Evolutionary conservation across 768 basidiomycete genomes (phyloP).

Genomic region (Heimioporus sp.): DNA sequence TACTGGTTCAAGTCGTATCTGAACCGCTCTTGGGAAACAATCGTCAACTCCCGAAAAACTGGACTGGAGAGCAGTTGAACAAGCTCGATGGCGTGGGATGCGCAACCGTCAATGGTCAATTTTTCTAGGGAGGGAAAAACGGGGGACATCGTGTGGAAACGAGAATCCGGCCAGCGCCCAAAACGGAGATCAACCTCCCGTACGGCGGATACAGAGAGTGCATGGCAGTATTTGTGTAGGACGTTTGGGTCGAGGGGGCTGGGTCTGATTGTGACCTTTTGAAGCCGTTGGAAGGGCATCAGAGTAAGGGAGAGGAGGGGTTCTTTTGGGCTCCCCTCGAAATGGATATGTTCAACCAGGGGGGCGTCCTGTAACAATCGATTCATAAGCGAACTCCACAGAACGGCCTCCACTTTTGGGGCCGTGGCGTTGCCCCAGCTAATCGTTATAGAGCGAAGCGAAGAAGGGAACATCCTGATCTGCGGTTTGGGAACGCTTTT

Average conservation of each 20-base stretch:
- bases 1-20: conserved; percentile 10
- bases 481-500: conserved; percentile 7
- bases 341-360: conserved; percentile 19
- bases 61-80: conserved; percentile 18
- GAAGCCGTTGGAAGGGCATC: conserved; percentile 18
- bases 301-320: conserved; percentile 10
- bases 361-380: conserved; percentile 19
- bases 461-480: conserved; percentile 21
- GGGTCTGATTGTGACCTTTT: conserved; percentile 19
- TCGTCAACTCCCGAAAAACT: conserved; percentile 14
- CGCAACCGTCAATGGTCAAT: conserved; percentile 18
- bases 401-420: conserved; percentile 11
- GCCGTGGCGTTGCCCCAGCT: conserved; percentile 19
- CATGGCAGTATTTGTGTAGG: conserved; percentile 23
- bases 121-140: conserved; percentile 23
- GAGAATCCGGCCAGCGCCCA: conserved; percentile 21
- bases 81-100: conserved; percentile 21
- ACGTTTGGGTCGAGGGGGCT: conserved; percentile 22
- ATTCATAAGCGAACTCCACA: conserved; percentile 22
- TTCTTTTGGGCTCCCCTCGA: conserved; percentile 26
- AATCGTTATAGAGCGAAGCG: conserved; percentile 18
- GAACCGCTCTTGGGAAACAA: conserved; percentile 17
- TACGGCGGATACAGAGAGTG: conserved; percentile 17
- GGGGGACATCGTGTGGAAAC: conserved; percentile 14
- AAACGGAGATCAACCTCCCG: conserved; percentile 23